phyloP scores from a whole-genome alignment of 2,329 filamentous ascomycete genomes.

The Colletotrichum liaoningense region DNA sequence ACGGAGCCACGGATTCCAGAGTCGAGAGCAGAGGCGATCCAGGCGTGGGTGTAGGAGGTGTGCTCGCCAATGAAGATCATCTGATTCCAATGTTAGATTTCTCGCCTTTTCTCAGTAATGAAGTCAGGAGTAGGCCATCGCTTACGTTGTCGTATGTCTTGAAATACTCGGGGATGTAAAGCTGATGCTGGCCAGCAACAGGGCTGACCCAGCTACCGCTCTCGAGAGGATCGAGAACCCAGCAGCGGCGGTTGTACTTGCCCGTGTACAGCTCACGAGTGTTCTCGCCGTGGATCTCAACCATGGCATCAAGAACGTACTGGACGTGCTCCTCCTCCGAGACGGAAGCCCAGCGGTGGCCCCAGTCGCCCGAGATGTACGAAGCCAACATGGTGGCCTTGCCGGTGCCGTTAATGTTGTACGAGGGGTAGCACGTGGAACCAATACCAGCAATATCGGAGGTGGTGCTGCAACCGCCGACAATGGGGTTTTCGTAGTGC shows the following conservation, averaged over 20 bases:
- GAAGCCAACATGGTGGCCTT: conserved; percentile 72
- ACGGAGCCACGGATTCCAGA: conserved; percentile 73
- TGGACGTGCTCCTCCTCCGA: conserved; percentile 71
- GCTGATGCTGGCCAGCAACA: conserved; percentile 71
- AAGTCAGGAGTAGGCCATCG: neutral
- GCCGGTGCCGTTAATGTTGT: conserved; percentile 72
- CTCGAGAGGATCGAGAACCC: conserved; percentile 71
- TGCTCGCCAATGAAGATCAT: conserved; percentile 79
- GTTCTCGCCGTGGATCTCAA: conserved; percentile 72
- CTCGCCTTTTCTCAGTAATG: neutral
- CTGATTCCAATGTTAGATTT: conserved; percentile 12
- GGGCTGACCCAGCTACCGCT: conserved; percentile 73
- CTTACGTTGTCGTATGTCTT: conserved; percentile 71
- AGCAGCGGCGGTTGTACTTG: conserved; percentile 73
- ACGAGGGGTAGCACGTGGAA: conserved; percentile 74
- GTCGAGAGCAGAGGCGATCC: conserved; percentile 76
- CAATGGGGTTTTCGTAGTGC: conserved; percentile 63
- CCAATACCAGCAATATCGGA: conserved; percentile 72
- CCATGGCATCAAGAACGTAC: conserved; percentile 73
- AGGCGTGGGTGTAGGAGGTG: conserved; percentile 78
- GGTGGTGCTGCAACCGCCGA: conserved; percentile 69
- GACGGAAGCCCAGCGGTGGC: conserved; percentile 44
- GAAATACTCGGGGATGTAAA: conserved; percentile 80
- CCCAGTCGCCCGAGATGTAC: conserved; percentile 61
- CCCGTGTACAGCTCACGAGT: conserved; percentile 73